Evolutionary conservation across 2,329 filamentous ascomycete genomes (phyloP).

Genomic region (Mariannaea elegans): DNA sequence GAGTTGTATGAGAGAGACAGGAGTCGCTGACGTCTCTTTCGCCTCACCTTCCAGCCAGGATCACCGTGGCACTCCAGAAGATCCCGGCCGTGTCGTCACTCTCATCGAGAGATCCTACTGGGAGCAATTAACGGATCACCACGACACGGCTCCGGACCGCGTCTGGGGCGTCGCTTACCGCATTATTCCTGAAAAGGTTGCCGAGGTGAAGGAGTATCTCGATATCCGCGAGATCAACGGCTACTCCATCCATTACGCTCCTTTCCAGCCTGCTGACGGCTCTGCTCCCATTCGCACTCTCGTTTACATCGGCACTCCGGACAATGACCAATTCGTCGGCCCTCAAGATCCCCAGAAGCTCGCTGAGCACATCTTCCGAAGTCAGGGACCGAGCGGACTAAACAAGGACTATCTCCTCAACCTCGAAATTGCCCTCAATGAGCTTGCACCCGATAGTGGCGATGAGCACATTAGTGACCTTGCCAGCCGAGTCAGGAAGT

Average conservation of each 20-base stretch:
- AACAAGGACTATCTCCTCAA: constrained; percentile 90
- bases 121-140: constrained; percentile 77
- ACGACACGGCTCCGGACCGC: constrained; percentile 66
- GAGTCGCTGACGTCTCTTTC: constrained; percentile 13
- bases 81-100: constrained; percentile 91
- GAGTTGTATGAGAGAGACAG: not conserved
- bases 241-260: constrained; percentile 91
- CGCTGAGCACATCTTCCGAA: constrained; percentile 81
- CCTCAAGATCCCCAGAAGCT: constrained; percentile 81
- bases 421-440: constrained; percentile 78
- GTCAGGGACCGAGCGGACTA: constrained; percentile 83
- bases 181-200: constrained; percentile 75
- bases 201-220: constrained; percentile 87
- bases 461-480: constrained; percentile 89
- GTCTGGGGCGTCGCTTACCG: constrained; percentile 97
- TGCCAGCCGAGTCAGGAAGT: constrained; percentile 72
- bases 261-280: constrained; percentile 69
- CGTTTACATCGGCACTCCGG: constrained; percentile 93
- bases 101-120: constrained; percentile 87
- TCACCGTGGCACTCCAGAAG: constrained; percentile 88
- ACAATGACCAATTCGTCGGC: constrained; percentile 91
- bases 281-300: constrained; percentile 62
- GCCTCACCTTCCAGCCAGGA: constrained; percentile 72
- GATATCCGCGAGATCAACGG: constrained; percentile 98
- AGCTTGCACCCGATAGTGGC: constrained; percentile 77